Base-by-base conservation (phyloP, 2,329 filamentous ascomycete genomes). In the Pseudocercospora vitis region DNA sequence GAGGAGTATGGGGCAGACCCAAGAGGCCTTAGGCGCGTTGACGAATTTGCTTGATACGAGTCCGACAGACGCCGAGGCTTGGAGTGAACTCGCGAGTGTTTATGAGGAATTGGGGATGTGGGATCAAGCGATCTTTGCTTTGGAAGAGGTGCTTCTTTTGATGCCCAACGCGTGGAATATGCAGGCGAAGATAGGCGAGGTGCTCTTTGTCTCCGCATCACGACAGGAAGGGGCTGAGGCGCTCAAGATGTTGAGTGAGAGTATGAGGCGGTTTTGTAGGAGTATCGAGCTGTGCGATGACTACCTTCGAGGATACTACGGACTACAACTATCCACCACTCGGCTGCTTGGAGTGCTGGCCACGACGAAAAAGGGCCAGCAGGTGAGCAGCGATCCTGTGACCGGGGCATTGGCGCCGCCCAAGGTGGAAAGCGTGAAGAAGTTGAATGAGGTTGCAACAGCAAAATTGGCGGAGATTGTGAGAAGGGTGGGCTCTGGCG, bases 81-180 rank as follows among this genome's bases (percentile, higher is more conserved):
- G 94, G 94, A 83, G 89, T 48, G 94, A 99, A 74, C 78, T 97
- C 62, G 84, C 89, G 49, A 90, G 96, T 68, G 74, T 96, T 57
- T 97, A 99, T 72, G 79, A 91, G 24, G 79, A 80, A 16, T 87
- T 92, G 68, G 89, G 87, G 0, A 74, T 92, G 64, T 90, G 88
- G 67, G 75, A 85, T 11, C 92, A 97, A 71, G 88, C 91, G 32
- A 84, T 96, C 47, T 96, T 87, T 71, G 87, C 90, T 56, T 75
- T 96, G 39, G 94, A 99, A 71, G 94, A 99, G 71, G 90, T 95
- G 16, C 73, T 99, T 39, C 77, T 97, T 48, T 78, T 95, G 53
- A 82, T 84, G 49, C 92, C 94, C 3, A 95, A 96, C 75, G 89
- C 92, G 16, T 99, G 94, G 91, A 97, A 95, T 87, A 83, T 95